Percentiles rank a stretch among this genome's conserved stretches.
Conservation (phyloP, 2,329 filamentous ascomycete genomes). For the Neopestalotiopsis clavispora region DNA sequence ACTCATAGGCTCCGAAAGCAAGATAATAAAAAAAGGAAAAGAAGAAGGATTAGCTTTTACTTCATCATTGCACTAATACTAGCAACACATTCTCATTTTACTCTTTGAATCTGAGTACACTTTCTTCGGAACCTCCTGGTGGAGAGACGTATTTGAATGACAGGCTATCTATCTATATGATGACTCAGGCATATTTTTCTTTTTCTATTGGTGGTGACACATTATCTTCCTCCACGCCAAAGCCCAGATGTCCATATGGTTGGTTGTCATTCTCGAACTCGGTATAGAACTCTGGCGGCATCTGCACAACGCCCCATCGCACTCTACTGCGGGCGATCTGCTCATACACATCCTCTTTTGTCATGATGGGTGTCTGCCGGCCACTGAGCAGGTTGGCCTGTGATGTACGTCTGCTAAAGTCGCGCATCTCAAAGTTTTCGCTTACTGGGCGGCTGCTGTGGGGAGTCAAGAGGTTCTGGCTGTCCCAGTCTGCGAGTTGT, state of each 20-base stretch:
- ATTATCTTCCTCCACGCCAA: conserved; percentile 1
- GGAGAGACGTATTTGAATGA: no score
- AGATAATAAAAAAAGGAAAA: no score
- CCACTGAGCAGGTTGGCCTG: not conserved
- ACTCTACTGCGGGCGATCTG: not conserved
- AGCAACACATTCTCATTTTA: no score
- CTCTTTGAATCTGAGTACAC: no score
- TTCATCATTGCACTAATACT: no score
- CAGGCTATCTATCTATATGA: no score
- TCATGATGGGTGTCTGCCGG: not conserved
- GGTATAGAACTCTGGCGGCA: conserved; percentile 8
- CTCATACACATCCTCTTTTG: not conserved
- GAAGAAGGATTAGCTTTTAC: no score
- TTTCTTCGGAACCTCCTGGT: no score
- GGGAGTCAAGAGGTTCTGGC: not conserved
- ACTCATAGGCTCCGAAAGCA: no score
- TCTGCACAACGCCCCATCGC: conserved; percentile 9
- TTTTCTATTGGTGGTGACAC: not conserved
- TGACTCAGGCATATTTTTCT: not conserved
- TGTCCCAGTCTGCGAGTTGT: not conserved
- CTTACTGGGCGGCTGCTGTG: not conserved
- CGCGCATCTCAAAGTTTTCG: not conserved
- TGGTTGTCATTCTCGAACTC: not conserved
- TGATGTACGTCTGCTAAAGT: not conserved
- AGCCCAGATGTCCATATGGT: not conserved